Conservation (phyloP, 352 stramenopile genomes). For the Pythium dissimile region DNA sequence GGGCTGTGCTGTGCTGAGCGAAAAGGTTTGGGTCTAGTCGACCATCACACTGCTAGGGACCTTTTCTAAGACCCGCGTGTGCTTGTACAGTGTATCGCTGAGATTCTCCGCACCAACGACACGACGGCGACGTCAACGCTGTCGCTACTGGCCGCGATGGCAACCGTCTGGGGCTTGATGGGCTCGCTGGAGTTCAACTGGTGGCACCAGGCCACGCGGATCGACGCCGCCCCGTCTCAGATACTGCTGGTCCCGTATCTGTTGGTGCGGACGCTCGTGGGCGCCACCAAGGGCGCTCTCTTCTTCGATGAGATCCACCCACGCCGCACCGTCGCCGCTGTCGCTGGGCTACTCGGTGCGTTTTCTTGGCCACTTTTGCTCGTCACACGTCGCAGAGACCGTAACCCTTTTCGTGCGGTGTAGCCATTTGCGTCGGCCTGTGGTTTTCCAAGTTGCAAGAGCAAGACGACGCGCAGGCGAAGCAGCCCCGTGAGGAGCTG, state of each 20-base stretch:
- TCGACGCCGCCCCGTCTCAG: background rate
- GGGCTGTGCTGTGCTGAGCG: constrained; percentile 24
- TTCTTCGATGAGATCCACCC: constrained; percentile 22
- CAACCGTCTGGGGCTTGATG: constrained; percentile 7
- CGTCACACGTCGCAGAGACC: no score
- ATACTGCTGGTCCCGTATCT: constrained; percentile 8
- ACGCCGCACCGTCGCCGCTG: background rate
- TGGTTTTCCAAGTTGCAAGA: background rate
- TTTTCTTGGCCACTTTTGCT: background rate
- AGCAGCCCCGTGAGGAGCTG: background rate
- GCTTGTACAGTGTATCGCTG: constrained; percentile 1
- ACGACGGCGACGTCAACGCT: background rate
- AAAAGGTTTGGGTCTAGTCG: constrained; percentile 31
- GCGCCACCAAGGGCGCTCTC: constrained; percentile 4
- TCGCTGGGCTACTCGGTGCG: constrained; percentile 6
- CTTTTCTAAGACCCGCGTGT: background rate
- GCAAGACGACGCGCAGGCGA: constrained; percentile 3
- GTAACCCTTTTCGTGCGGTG: background rate
- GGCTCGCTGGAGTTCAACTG: constrained; percentile 14
- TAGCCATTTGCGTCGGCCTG: constrained; percentile 13
- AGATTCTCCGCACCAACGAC: constrained; percentile 3
- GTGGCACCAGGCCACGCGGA: constrained; percentile 17
- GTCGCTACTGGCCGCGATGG: background rate
- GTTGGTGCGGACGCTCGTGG: constrained; percentile 6
- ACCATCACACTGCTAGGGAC: no score